Evolutionary conservation across 1,284 basidiomycete genomes (phyloP).

Genomic region (Trichosporon asahii): DNA sequence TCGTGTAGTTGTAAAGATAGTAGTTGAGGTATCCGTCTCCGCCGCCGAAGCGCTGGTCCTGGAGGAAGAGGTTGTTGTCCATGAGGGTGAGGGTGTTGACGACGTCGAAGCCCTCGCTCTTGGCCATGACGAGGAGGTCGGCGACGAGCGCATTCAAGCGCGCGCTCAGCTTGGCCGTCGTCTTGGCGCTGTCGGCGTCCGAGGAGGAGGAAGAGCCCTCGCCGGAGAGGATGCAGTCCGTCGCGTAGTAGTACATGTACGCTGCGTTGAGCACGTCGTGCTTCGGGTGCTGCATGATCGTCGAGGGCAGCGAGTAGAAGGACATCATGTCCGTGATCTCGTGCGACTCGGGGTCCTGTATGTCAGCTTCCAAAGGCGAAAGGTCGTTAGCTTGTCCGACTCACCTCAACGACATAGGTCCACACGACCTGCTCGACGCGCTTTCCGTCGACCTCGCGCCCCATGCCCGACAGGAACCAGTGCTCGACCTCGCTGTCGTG

Average conservation of each 20-base stretch:
- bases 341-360: conserved; percentile 72
- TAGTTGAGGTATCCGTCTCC: conserved; percentile 76
- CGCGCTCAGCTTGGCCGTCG: conserved; percentile 62
- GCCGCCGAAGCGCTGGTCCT: conserved; percentile 81
- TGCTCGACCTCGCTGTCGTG: conserved; percentile 75
- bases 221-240: conserved; percentile 40
- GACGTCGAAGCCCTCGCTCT: conserved; percentile 85
- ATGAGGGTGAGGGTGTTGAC: conserved; percentile 92
- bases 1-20: conserved; percentile 92
- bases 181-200: conserved; percentile 56
- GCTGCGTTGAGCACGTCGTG: conserved; percentile 55
- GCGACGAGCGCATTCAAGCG: conserved; percentile 69
- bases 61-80: conserved; percentile 82
- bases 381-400: too few species aligned
- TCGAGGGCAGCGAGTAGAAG: conserved; percentile 94
- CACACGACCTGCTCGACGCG: conserved; percentile 83
- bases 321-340: conserved; percentile 93
- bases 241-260: conserved; percentile 59
- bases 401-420: conserved; percentile 93
- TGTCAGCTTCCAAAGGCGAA: too few species aligned
- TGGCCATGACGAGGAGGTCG: conserved; percentile 76
- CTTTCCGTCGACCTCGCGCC: conserved; percentile 59
- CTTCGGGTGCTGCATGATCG: conserved; percentile 52
- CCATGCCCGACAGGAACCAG: conserved; percentile 81
- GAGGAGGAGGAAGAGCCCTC: conserved; percentile 37